Evolutionary conservation across 2,329 filamentous ascomycete species (phyloP), one percentile per base, ranked within the genome.

Genomic region (Exserohilum turcica): DNA sequence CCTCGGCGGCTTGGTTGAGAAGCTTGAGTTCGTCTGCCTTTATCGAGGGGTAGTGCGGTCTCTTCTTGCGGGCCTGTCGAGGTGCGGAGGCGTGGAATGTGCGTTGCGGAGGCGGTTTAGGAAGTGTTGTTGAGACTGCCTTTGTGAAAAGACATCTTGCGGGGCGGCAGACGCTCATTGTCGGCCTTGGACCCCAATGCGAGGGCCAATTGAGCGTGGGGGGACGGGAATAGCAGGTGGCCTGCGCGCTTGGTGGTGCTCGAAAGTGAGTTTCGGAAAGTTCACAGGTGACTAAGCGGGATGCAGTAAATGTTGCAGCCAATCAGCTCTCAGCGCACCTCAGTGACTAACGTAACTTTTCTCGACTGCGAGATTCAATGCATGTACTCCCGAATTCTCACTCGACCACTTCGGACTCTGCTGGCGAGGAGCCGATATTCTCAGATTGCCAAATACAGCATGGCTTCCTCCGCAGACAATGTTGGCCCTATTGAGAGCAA

Each of bases 31-130:
- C 75, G 18, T 69, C 64, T 46, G 77, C 76, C 59, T 77, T 79
- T 69, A 80, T 74, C 52, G 72, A 78, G 39, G 76, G 71, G 54
- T 77, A 79, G 57, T 74, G 71, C 24, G 76, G 74, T 49, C 70
- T 66, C 56, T 72, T 70, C 43, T 57, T 64, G 56, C 77, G 76
- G 29, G 72, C 72, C 38, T 52, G 59, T 37, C 71, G 58, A 15
- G 70, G 55, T 44, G 75, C 57, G 36, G 74, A 74, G 21, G 74
- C 70, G 60, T 74, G 71, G 71, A 78, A 77, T 54, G 74, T 71
- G 56, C 77, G 74, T 61, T 74, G 74, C 50, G 73, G 67, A 19
- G 68, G 53, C 15, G 67, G 59, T 60, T 65, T 72, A 49, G 66
- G 66, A 37, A 71, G 59, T 19, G 68, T 54, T 3, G 60, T 56